Evolutionary conservation across 768 basidiomycete species (phyloP).

Genomic region (Russula foetens): DNA sequence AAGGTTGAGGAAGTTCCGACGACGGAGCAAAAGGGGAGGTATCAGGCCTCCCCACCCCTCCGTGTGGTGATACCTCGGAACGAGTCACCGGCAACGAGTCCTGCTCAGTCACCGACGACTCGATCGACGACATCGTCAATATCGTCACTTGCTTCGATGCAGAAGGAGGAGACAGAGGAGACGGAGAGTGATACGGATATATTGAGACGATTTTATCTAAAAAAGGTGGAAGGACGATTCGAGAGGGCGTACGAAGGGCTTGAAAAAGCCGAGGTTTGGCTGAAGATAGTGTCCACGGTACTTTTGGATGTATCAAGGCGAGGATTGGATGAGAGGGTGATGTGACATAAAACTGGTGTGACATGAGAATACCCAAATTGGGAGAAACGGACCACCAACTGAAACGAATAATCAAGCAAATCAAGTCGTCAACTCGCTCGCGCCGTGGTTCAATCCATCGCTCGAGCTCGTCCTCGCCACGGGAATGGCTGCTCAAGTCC

Average conservation of each 20-base stretch:
- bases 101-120: slow-evolving; percentile 21
- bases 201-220: slow-evolving; percentile 40
- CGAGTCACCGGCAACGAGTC: not conserved
- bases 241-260: slow-evolving; percentile 55
- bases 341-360: slow-evolving; percentile 6
- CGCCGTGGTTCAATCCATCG: slow-evolving; percentile 18
- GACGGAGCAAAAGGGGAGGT: not conserved
- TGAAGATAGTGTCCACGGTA: slow-evolving; percentile 56
- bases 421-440: slow-evolving; percentile 12
- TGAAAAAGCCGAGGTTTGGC: slow-evolving; percentile 50
- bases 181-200: slow-evolving; percentile 36
- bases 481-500: slow-evolving; percentile 21
- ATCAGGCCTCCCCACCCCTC: not conserved
- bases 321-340: slow-evolving; percentile 23
- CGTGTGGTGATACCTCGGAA: slow-evolving; percentile 13
- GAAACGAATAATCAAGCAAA: slow-evolving; percentile 16
- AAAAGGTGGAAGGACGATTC: slow-evolving; percentile 54
- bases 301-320: slow-evolving; percentile 34
- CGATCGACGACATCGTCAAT: slow-evolving; percentile 38
- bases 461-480: slow-evolving; percentile 14
- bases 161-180: slow-evolving; percentile 52
- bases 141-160: slow-evolving; percentile 40
- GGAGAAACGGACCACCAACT: slow-evolving; percentile 17
- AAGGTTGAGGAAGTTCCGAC: not conserved
- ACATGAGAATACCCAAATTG: slow-evolving; percentile 1